A percentile compares a stretch with the other conserved stretches of the same genome.
phyloP scores from a whole-genome alignment of 805 yeast genomes.

The Middelhovenomyces tepae region DNA sequence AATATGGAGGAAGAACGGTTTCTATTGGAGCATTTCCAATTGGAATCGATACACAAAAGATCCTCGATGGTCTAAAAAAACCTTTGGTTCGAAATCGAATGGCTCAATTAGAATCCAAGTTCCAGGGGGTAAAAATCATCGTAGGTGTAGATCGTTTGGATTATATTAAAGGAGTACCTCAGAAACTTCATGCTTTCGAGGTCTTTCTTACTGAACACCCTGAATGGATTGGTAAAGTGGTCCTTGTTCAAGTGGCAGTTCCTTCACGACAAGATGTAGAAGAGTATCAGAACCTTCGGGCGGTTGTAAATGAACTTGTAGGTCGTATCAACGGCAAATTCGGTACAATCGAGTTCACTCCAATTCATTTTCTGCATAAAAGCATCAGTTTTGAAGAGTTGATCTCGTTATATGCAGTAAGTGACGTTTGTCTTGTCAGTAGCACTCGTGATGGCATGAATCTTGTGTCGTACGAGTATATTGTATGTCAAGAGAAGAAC shows the following conservation, averaged over 20 bases:
- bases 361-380: constrained; percentile 93
- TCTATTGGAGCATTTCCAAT: constrained; percentile 97
- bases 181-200: constrained; percentile 92
- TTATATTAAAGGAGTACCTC: constrained; percentile 97
- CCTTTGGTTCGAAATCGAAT: constrained; percentile 59
- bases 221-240: constrained; percentile 96
- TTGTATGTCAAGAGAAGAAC: constrained; percentile 83
- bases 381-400: constrained; percentile 86
- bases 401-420: constrained; percentile 72
- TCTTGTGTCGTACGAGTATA: constrained; percentile 89
- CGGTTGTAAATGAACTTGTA: constrained; percentile 91
- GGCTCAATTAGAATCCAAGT: constrained; percentile 52
- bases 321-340: constrained; percentile 94
- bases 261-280: constrained; percentile 98
- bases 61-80: constrained; percentile 65
- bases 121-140: constrained; percentile 69
- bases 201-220: constrained; percentile 88
- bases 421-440: constrained; percentile 87
- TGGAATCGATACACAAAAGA: constrained; percentile 93
- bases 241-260: constrained; percentile 91
- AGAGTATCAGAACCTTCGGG: constrained; percentile 87
- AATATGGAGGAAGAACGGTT: constrained; percentile 65
- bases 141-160: constrained; percentile 97
- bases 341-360: constrained; percentile 95
- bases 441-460: constrained; percentile 99